Conservation (phyloP, 2,329 filamentous ascomycete genomes). For the Thermoascus crustaceus region DNA sequence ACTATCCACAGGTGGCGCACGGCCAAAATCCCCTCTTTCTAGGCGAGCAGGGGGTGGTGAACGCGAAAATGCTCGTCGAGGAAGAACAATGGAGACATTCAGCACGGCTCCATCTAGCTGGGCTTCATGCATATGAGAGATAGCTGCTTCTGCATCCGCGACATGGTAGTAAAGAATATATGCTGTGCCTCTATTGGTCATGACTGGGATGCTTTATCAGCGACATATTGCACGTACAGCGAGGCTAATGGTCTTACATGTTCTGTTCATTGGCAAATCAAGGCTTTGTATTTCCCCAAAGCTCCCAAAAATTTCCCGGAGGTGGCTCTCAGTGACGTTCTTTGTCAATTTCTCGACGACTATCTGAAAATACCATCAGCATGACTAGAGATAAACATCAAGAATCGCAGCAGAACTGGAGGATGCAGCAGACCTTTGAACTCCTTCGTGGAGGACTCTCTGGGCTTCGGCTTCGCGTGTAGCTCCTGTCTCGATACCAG, state of each 20-base stretch:
- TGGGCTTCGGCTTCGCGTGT: conserved; percentile 26
- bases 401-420: background rate
- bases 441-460: conserved; percentile 14
- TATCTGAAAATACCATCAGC: conserved; percentile 51
- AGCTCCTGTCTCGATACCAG: conserved; percentile 31
- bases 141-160: conserved; percentile 74
- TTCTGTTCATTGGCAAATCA: conserved; percentile 80
- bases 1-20: conserved; percentile 18
- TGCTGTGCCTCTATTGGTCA: conserved; percentile 84
- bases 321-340: conserved; percentile 81
- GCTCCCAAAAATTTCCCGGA: conserved; percentile 83
- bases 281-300: conserved; percentile 82
- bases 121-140: conserved; percentile 97
- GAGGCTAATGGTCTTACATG: conserved; percentile 51
- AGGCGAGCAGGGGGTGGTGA: conserved; percentile 65
- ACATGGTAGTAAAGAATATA: conserved; percentile 79
- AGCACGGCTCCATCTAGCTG: conserved; percentile 77
- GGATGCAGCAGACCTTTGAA: conserved; percentile 14
- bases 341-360: conserved; percentile 94
- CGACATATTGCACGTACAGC: conserved; percentile 4
- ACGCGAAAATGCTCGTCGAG: conserved; percentile 71
- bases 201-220: conserved; percentile 46
- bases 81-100: conserved; percentile 81
- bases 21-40: conserved; percentile 46
- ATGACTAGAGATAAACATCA: background rate